Evolutionary conservation across 2,329 filamentous ascomycete species (phyloP).

Genomic region (Iodosphaeria phyllophila): DNA sequence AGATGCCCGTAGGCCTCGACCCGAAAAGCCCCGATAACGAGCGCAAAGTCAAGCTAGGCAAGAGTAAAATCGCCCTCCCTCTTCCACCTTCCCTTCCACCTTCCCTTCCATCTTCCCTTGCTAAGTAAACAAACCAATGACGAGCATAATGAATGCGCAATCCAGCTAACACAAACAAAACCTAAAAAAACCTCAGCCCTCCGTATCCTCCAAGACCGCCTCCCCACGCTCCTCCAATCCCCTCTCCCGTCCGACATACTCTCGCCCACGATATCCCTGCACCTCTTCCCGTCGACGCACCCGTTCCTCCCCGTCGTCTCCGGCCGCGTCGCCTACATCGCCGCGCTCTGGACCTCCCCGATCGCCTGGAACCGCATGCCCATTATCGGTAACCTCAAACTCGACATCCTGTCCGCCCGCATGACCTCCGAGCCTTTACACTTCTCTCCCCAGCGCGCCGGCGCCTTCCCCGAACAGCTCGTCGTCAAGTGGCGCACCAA

Average conservation of each 20-base stretch:
- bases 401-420: constrained; percentile 77
- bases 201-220: constrained; percentile 42
- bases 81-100: no score
- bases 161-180: no score
- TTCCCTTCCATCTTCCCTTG: no score
- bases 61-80: constrained; percentile 24
- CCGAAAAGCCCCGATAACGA: constrained; percentile 26
- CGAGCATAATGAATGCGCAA: no score
- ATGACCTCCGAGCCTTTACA: constrained; percentile 46
- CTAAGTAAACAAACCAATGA: no score
- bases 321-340: constrained; percentile 76
- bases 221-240: constrained; percentile 48
- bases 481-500: constrained; percentile 77
- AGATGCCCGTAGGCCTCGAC: constrained; percentile 6
- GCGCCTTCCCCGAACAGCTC: constrained; percentile 54
- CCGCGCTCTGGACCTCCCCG: constrained; percentile 87
- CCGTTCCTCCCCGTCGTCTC: constrained; percentile 84
- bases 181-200: constrained; percentile 32
- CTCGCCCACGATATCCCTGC: constrained; percentile 51
- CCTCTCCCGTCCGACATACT: constrained; percentile 59
- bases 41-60: constrained; percentile 41
- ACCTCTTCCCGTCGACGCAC: constrained; percentile 59
- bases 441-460: constrained; percentile 27
- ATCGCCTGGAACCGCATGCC: constrained; percentile 91
- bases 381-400: constrained; percentile 71